A percentile compares a stretch with the other conserved stretches of the same genome.
These are phyloP conservation scores for Fusarium sp. DNA, from an alignment of 2,329 filamentous ascomycete genomes.

Conservation along the genomic window DNA sequence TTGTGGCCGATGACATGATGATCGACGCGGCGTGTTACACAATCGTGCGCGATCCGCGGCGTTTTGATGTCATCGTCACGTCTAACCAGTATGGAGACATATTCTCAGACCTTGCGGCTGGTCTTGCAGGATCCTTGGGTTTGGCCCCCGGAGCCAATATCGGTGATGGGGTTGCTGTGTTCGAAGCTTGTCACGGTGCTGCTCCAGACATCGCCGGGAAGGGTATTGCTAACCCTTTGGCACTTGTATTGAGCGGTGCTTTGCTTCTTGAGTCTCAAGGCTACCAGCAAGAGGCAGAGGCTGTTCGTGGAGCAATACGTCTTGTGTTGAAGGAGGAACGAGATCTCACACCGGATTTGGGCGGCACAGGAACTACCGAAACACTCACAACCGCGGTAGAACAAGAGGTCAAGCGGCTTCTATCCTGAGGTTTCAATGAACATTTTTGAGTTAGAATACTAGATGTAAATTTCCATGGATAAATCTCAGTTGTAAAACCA, in stretches of 20 bases:
- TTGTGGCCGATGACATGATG: conserved; percentile 5
- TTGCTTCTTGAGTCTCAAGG: conserved; percentile 4
- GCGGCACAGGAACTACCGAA: conserved; percentile 1
- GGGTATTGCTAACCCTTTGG: conserved; percentile 7
- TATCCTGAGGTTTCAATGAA: too few species aligned
- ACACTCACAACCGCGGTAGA: neutral
- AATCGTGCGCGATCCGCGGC: neutral
- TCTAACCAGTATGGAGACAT: conserved; percentile 18
- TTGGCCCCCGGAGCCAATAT: conserved; percentile 6
- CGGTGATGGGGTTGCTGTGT: conserved; percentile 4
- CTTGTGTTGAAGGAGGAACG: neutral
- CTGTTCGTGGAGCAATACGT: too few species aligned
- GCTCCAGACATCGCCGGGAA: conserved; percentile 11
- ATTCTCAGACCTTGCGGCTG: conserved; percentile 13
- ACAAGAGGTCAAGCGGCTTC: neutral
- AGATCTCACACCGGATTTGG: conserved; percentile 8
- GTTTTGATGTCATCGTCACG: conserved; percentile 15
- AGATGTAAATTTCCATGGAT: too few species aligned
- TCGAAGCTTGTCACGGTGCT: conserved; percentile 11
- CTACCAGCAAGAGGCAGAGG: too few species aligned
- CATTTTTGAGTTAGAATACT: too few species aligned
- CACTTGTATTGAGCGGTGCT: conserved; percentile 8
- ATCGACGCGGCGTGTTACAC: conserved; percentile 14
- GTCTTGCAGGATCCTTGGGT: conserved; percentile 5
- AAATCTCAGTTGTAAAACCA: too few species aligned